Conservation (phyloP, 768 basidiomycete genomes). For the Kondoa malvinella region DNA sequence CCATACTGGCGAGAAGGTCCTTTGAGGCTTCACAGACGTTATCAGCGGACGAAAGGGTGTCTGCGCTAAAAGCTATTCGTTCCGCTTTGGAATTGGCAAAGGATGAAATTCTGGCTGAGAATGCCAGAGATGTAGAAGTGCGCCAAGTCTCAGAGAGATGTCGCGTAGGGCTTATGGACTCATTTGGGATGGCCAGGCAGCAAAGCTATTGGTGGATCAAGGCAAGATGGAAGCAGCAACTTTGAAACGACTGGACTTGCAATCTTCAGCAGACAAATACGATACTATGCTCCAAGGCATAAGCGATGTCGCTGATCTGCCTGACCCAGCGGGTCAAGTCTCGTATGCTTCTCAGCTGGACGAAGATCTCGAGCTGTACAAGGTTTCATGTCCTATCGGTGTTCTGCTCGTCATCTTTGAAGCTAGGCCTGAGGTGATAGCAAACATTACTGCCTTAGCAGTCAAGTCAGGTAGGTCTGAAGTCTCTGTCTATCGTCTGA, state of each 20-base stretch:
- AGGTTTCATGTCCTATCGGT: slow-evolving; percentile 90
- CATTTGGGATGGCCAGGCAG: slow-evolving; percentile 41
- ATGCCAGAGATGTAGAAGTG: slow-evolving; percentile 62
- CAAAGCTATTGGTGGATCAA: slow-evolving; percentile 55
- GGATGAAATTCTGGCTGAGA: slow-evolving; percentile 58
- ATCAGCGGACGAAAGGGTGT: slow-evolving; percentile 47
- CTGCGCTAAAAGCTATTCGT: slow-evolving; percentile 54
- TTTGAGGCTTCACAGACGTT: slow-evolving; percentile 78
- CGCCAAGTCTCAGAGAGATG: background rate
- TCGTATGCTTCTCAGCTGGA: slow-evolving; percentile 82
- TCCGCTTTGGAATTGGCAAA: slow-evolving; percentile 49
- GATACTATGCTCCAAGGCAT: slow-evolving; percentile 83
- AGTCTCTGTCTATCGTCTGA: slow-evolving; percentile 8
- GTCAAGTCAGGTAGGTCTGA: slow-evolving; percentile 73
- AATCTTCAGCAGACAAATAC: slow-evolving; percentile 62
- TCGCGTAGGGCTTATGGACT: background rate
- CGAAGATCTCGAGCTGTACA: slow-evolving; percentile 69
- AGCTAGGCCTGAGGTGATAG: slow-evolving; percentile 89
- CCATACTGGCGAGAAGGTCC: slow-evolving; percentile 58
- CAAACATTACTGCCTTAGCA: slow-evolving; percentile 87
- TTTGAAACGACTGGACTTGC: slow-evolving; percentile 62
- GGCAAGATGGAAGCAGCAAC: slow-evolving; percentile 70
- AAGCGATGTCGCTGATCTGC: slow-evolving; percentile 63
- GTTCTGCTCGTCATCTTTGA: slow-evolving; percentile 94
- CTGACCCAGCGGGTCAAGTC: slow-evolving; percentile 70